Percentiles rank a stretch among this genome's conserved stretches.
Evolutionary conservation across 2,329 filamentous ascomycete species (phyloP).

Genomic region (Ceratocystis cacaofunesta): DNA sequence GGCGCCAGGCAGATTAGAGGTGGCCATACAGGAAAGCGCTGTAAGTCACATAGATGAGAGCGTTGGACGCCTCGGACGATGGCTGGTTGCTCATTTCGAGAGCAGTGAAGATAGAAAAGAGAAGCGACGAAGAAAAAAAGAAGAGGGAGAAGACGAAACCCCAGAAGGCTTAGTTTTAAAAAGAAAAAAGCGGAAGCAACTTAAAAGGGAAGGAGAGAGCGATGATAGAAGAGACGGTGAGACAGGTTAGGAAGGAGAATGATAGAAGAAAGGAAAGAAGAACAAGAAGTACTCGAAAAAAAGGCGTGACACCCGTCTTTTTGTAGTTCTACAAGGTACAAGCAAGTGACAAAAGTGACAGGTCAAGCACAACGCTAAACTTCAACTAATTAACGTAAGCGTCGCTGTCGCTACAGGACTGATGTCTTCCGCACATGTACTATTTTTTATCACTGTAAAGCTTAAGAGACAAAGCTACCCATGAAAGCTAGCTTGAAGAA

Average conservation of each 20-base stretch:
- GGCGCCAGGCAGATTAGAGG: neutral
- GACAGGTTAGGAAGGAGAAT: neutral
- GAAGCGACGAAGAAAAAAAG: conserved; percentile 7
- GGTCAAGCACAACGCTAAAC: neutral
- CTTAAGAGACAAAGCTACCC: neutral
- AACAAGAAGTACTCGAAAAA: neutral
- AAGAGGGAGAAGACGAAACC: neutral
- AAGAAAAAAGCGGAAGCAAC: neutral
- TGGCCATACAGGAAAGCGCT: conserved; percentile 55
- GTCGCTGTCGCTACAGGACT: neutral
- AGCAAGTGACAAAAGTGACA: neutral
- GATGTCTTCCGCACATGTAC: neutral
- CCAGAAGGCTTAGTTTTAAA: neutral
- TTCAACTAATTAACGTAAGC: neutral
- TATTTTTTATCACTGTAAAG: too few species aligned
- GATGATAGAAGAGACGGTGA: neutral
- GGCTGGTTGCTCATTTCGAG: conserved; percentile 41
- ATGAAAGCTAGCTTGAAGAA: neutral
- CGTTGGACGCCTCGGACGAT: conserved; percentile 63
- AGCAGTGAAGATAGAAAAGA: neutral
- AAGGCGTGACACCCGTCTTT: neutral
- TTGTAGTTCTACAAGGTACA: neutral
- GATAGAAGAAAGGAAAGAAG: neutral
- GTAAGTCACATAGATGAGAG: conserved; percentile 70
- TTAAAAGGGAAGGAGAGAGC: neutral